Base-by-base conservation (phyloP, 1,139 yeast species). In the Hansenula lynferdii region DNA sequence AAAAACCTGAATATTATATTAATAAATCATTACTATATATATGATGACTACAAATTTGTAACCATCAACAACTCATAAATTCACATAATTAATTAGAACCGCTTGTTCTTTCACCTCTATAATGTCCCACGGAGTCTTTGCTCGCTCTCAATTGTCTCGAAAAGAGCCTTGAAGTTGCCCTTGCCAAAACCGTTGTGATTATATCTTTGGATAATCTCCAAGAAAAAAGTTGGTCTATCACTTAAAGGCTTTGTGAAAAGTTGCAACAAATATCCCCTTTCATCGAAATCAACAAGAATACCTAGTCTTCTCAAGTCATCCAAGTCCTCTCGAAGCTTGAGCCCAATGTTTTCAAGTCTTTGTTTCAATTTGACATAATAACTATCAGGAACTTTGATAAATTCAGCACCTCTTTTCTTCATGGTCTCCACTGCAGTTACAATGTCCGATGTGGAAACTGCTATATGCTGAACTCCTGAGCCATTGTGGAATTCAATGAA, bases 111-210 rank as follows among this genome's bases (percentile, higher is more conserved):
- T 21, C 19, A 27, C 30, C 35, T 47, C 20, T 42, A 38, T 36
- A 51, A 40, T 2, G 56, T 53, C 2, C 57, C 56, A 36, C 57
- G 54, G 4, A 42, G 38, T 46, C 57, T 63, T 51, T 80, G 85
- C 43, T 72, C 85, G 42, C 62, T 65, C 56, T 85, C 96, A 42
- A 86, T 79, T 5, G 85, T 77, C 55, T 85, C 90, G 54, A 84
- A 85, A 36, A 86, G 64, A 0, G 92, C 85, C 56, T 77, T 82
- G 64, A 86, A 86, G 39, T 89, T 86, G 0, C 95, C 95, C 37
- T 86, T 87, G 0, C 95, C 96, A 62, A 86, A 86, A 1, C 96
- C 96, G 44, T 80, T 72, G 56, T 84, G 90, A 52, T 84, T 83
- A 51, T 72, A 70, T 45, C 95, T 72, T 60, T 86, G 94, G 46